A percentile compares a stretch with the other conserved stretches of the same genome.
These are phyloP conservation scores for Strobilomyces dryophilus DNA, from an alignment of 768 basidiomycete genomes.

Conservation along the genomic window DNA sequence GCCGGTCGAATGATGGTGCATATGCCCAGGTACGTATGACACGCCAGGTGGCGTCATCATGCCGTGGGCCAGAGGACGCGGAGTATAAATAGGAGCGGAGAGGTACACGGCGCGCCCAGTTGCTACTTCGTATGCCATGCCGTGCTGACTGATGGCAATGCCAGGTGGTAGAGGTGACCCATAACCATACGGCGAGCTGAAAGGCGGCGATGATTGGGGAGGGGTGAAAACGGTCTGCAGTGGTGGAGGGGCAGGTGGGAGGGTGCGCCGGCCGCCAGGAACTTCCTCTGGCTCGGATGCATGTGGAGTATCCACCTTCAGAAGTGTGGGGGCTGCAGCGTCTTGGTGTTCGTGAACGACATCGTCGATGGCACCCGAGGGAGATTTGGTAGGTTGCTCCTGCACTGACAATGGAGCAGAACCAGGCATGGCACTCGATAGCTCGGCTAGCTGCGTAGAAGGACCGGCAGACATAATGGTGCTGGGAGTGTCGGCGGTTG, in stretches of 20 bases:
- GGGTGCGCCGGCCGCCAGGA: constrained; percentile 22
- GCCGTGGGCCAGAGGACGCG: constrained; percentile 59
- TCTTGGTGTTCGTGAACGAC: constrained; percentile 30
- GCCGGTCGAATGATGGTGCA: constrained; percentile 55
- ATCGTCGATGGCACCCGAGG: constrained; percentile 8
- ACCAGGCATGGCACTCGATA: constrained; percentile 7
- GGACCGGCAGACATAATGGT: constrained; percentile 5
- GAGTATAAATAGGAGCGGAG: constrained; percentile 61
- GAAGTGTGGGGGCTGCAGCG: constrained; percentile 19
- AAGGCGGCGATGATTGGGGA: constrained; percentile 50
- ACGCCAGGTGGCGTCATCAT: constrained; percentile 45
- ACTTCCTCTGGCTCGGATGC: constrained; percentile 19
- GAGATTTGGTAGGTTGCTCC: constrained; percentile 12
- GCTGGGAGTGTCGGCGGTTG: background rate
- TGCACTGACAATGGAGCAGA: constrained; percentile 8
- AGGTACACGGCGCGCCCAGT: constrained; percentile 80
- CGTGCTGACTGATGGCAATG: constrained; percentile 67
- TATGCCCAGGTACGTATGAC: constrained; percentile 57
- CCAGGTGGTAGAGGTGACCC: constrained; percentile 59
- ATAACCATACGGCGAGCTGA: constrained; percentile 65
- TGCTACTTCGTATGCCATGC: constrained; percentile 77
- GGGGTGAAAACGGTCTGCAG: constrained; percentile 42
- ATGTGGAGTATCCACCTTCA: constrained; percentile 28
- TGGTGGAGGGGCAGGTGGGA: constrained; percentile 39
- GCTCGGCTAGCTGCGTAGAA: constrained; percentile 8